These are phyloP conservation scores for Dianthus caryophyllus DNA, from an alignment of 148 eudicot genomes.

Conservation along the genomic window DNA sequence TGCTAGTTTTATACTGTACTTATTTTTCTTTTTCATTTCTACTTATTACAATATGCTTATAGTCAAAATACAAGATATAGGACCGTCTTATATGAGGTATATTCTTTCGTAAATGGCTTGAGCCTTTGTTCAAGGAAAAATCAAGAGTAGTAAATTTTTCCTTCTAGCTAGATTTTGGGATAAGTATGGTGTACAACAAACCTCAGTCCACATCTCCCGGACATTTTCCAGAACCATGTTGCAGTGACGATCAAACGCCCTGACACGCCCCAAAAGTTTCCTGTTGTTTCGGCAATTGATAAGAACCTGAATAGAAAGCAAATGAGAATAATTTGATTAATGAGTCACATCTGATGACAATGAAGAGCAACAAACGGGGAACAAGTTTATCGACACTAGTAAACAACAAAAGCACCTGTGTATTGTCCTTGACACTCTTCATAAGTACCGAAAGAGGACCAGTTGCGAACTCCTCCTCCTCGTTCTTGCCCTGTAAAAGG, in stretches of 20 bases:
- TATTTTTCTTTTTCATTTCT: too few species aligned
- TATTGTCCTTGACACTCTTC: conserved; percentile 89
- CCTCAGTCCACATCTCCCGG: conserved; percentile 93
- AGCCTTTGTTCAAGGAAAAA: too few species aligned
- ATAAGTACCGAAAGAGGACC: conserved; percentile 87
- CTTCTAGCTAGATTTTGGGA: background rate
- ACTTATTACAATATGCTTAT: too few species aligned
- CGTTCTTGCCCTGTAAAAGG: conserved; percentile 57
- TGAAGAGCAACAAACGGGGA: too few species aligned
- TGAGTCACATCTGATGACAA: background rate
- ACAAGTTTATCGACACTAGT: background rate
- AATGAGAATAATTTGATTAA: background rate
- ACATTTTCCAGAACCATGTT: conserved; percentile 81
- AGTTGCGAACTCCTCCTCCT: conserved; percentile 89
- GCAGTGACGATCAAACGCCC: conserved; percentile 72
- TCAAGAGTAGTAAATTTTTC: background rate
- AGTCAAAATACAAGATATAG: too few species aligned
- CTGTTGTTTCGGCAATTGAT: conserved; percentile 92
- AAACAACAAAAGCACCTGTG: conserved; percentile 45
- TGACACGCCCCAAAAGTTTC: conserved; percentile 67
- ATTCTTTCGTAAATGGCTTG: too few species aligned
- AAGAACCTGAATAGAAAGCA: conserved; percentile 48
- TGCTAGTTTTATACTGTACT: too few species aligned
- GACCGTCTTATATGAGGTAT: too few species aligned
- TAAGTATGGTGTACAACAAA: conserved; percentile 14